A percentile compares a stretch with the other conserved stretches of the same genome.
These are phyloP conservation scores for Fusarium sp. DNA, from an alignment of 2,329 filamentous ascomycete species.

Conservation along the genomic window DNA sequence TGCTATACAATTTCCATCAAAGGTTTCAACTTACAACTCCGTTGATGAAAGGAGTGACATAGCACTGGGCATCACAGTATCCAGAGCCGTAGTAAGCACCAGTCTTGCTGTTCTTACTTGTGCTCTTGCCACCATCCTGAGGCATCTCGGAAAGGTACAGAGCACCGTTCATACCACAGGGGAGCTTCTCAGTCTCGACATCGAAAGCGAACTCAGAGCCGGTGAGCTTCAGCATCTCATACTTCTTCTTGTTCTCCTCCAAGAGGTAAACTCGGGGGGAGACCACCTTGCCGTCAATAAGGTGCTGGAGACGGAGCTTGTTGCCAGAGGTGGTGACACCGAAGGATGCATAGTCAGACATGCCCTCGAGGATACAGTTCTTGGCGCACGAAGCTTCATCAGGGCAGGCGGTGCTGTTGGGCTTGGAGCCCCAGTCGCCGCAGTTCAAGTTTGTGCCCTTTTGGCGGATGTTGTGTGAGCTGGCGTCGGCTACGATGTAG, in stretches of 20 bases:
- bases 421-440: slow-evolving; percentile 46
- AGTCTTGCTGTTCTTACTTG: slow-evolving; percentile 61
- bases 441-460: slow-evolving; percentile 49
- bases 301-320: slow-evolving; percentile 50
- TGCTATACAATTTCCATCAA: too few relatives aligned
- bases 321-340: slow-evolving; percentile 53
- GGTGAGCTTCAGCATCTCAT: slow-evolving; percentile 71
- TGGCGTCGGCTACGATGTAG: slow-evolving; percentile 64
- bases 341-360: slow-evolving; percentile 63
- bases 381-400: slow-evolving; percentile 63
- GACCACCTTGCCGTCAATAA: slow-evolving; percentile 30
- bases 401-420: slow-evolving; percentile 62
- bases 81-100: slow-evolving; percentile 73
- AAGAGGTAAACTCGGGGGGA: slow-evolving; percentile 71
- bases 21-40: slow-evolving; percentile 56
- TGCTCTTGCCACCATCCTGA: slow-evolving; percentile 69
- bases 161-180: slow-evolving; percentile 77
- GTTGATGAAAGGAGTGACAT: slow-evolving; percentile 64
- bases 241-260: slow-evolving; percentile 65
- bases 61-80: slow-evolving; percentile 74
- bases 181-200: slow-evolving; percentile 73
- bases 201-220: slow-evolving; percentile 75
- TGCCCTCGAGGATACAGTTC: slow-evolving; percentile 67
- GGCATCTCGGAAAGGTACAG: slow-evolving; percentile 71
- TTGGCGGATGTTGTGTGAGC: slow-evolving; percentile 62